Conservation (phyloP, 257 asterid genomes). For the Gentiana macrophylla region DNA sequence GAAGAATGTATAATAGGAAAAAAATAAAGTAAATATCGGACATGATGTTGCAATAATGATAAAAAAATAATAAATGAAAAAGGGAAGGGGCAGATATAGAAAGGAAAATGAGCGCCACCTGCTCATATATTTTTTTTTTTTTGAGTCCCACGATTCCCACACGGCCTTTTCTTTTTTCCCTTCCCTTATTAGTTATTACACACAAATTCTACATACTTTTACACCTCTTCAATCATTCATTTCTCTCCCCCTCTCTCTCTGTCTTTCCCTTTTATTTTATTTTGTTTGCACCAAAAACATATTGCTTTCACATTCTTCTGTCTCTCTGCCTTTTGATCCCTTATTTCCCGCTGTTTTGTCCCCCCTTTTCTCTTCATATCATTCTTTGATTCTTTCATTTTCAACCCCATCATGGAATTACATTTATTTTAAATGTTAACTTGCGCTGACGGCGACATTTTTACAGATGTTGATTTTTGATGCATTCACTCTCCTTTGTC, state of each 20-base stretch:
- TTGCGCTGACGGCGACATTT: background rate
- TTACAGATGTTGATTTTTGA: background rate
- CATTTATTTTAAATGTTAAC: too few species aligned
- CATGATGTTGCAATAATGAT: background rate
- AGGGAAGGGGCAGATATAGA: background rate
- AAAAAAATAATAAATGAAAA: conserved; percentile 2
- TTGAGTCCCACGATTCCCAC: conserved; percentile 12
- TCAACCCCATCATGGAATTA: conserved; percentile 6
- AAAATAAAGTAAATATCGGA: background rate
- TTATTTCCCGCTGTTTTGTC: conserved; percentile 45
- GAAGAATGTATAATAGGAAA: background rate
- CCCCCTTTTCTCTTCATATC: conserved; percentile 21
- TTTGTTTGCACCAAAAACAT: conserved; percentile 8
- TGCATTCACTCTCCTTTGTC: background rate
- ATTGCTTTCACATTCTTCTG: conserved; percentile 8
- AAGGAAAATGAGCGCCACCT: conserved; percentile 12
- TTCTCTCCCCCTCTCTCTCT: conserved; percentile 3
- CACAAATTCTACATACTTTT: conserved; percentile 5
- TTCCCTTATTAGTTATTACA: too few species aligned
- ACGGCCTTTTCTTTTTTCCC: background rate
- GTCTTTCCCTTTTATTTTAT: conserved; percentile 20
- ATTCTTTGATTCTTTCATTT: conserved; percentile 16
- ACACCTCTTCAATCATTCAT: background rate
- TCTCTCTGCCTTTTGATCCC: conserved; percentile 21
- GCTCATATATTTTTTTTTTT: conserved; percentile 9